Conservation (phyloP, 371 early-diverging fungal genomes). For the Coemansia sp. region DNA sequence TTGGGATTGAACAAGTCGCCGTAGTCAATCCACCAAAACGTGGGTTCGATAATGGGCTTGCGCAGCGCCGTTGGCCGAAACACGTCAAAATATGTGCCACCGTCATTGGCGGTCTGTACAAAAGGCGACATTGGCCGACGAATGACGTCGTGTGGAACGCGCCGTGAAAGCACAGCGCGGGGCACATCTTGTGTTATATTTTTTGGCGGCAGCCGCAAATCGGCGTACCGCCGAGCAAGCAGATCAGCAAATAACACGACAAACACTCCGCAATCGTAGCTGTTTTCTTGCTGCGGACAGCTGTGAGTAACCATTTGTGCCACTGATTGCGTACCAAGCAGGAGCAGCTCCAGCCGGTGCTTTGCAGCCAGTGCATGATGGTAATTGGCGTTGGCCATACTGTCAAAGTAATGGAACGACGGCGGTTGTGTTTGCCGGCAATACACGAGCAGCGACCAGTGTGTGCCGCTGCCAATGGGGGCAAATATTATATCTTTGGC, state of each 20-base stretch:
- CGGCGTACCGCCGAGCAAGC: conserved; percentile 39
- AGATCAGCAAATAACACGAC: conserved; percentile 42
- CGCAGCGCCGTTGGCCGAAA: conserved; percentile 9
- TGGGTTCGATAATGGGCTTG: conserved; percentile 3
- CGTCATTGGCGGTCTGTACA: background rate
- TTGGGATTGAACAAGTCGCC: conserved; percentile 40
- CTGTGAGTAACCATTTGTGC: conserved; percentile 32
- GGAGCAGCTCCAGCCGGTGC: conserved; percentile 1
- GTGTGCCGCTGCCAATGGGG: conserved; percentile 29
- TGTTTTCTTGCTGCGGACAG: conserved; percentile 50
- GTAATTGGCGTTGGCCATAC: conserved; percentile 39
- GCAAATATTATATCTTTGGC: conserved; percentile 19
- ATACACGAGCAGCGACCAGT: conserved; percentile 46
- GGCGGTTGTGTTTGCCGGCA: background rate
- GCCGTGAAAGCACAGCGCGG: background rate
- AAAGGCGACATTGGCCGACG: conserved; percentile 23
- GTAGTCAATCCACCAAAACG: conserved; percentile 50
- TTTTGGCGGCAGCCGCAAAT: conserved; percentile 16
- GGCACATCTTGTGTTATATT: background rate
- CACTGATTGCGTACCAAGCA: background rate
- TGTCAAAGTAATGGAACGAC: conserved; percentile 46
- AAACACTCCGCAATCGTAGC: conserved; percentile 43
- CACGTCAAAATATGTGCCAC: background rate
- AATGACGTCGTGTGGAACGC: background rate
- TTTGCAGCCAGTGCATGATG: conserved; percentile 16